A percentile compares a stretch with the other conserved stretches of the same genome.
Conservation (phyloP, 176 grass and related monocot species). For the Canna indica region DNA sequence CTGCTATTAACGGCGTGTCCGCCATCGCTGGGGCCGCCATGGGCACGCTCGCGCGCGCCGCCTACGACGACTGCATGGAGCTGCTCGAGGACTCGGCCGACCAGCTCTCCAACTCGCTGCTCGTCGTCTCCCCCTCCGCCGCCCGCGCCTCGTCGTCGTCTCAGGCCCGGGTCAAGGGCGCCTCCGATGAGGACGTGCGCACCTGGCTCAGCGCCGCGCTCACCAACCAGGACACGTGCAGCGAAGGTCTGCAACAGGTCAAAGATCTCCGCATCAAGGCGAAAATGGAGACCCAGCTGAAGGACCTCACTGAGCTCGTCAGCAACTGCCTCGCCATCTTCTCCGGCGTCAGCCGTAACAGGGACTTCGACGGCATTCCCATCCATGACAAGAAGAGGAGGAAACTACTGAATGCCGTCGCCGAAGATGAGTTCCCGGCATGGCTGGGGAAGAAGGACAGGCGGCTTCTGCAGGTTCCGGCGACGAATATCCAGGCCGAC, state of each 20-base stretch:
- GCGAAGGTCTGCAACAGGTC: constrained; percentile 29
- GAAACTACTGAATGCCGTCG: constrained; percentile 11
- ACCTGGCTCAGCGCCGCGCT: constrained; percentile 55
- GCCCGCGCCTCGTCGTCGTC: not conserved
- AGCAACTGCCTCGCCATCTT: constrained; percentile 35
- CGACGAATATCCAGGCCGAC: constrained; percentile 22
- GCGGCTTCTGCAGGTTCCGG: constrained; percentile 19
- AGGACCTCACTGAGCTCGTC: constrained; percentile 29
- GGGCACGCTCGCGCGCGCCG: constrained; percentile 23
- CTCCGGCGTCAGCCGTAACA: not conserved
- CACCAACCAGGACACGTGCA: constrained; percentile 72
- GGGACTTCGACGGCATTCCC: constrained; percentile 24
- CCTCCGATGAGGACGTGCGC: constrained; percentile 30
- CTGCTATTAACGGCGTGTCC: constrained; percentile 29
- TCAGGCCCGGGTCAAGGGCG: not conserved
- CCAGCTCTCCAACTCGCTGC: constrained; percentile 27
- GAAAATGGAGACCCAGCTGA: constrained; percentile 15
- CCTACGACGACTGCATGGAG: constrained; percentile 58
- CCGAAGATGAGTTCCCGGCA: constrained; percentile 16
- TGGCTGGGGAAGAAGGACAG: constrained; percentile 33
- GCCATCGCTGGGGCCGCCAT: constrained; percentile 3
- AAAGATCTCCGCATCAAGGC: constrained; percentile 2
- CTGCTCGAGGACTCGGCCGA: constrained; percentile 38
- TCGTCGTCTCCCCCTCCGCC: constrained; percentile 1
- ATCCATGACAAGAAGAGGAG: constrained; percentile 24